A percentile compares a stretch with the other conserved stretches of the same genome.
phyloP scores from a whole-genome alignment of 2,329 filamentous ascomycete species.

The Atkinsonella texensis region DNA sequence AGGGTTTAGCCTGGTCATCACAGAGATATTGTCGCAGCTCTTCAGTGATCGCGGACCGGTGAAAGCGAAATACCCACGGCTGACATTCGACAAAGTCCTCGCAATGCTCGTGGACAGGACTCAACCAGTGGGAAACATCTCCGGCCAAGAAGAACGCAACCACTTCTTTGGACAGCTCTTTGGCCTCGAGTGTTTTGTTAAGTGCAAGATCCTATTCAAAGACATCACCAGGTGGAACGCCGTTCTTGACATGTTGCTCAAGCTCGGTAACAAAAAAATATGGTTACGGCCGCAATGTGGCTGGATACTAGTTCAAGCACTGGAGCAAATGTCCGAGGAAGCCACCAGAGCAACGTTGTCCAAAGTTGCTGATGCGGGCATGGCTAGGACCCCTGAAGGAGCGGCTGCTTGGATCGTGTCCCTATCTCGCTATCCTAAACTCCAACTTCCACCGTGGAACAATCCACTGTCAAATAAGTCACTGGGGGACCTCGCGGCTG shows the following conservation, averaged over 20 bases:
- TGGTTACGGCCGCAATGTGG: conserved; percentile 87
- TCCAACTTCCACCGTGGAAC: conserved; percentile 61
- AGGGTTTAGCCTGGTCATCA: conserved; percentile 80
- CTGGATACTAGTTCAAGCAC: conserved; percentile 63
- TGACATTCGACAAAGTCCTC: conserved; percentile 45
- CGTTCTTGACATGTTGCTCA: conserved; percentile 61
- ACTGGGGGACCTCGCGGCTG: conserved; percentile 55
- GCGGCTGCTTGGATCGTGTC: conserved; percentile 78
- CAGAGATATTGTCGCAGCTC: conserved; percentile 64
- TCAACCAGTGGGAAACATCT: conserved; percentile 38
- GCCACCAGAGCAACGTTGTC: conserved; percentile 51
- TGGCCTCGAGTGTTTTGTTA: conserved; percentile 74
- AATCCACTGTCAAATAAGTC: conserved; percentile 64
- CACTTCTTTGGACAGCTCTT: conserved; percentile 78
- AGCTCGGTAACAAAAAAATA: conserved; percentile 66
- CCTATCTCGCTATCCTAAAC: conserved; percentile 48
- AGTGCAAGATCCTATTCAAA: conserved; percentile 60
- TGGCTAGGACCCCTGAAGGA: conserved; percentile 75
- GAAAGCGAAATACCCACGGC: conserved; percentile 34
- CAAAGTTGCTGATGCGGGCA: conserved; percentile 48
- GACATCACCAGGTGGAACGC: conserved; percentile 48
- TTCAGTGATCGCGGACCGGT: conserved; percentile 40
- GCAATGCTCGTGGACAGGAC: conserved; percentile 43
- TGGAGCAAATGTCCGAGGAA: conserved; percentile 48
- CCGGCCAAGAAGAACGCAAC: conserved; percentile 70